Percentiles rank a stretch among this genome's conserved stretches.
These are phyloP conservation scores for Trichoderma sp. DNA, from an alignment of 2,329 filamentous ascomycete genomes.

Conservation along the genomic window DNA sequence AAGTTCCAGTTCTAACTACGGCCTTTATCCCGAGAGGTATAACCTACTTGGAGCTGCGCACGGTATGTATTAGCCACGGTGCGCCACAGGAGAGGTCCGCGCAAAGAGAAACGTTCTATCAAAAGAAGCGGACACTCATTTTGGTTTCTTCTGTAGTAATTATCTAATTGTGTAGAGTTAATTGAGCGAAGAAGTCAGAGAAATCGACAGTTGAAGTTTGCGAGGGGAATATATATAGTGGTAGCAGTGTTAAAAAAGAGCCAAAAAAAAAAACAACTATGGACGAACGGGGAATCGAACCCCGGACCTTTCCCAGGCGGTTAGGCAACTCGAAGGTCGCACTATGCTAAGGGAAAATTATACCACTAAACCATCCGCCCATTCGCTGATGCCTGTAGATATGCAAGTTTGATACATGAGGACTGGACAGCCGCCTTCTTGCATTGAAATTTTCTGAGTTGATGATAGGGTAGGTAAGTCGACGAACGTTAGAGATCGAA, in stretches of 20 bases:
- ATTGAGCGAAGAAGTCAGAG: not conserved
- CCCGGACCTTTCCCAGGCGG: conserved; percentile 22
- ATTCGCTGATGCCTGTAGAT: not conserved
- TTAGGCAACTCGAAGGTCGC: conserved; percentile 2
- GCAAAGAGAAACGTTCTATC: too few relatives aligned
- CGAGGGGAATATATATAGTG: not conserved
- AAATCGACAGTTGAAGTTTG: not conserved
- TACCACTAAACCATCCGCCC: conserved; percentile 29
- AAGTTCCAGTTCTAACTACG: too few relatives aligned
- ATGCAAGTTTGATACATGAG: not conserved
- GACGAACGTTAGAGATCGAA: not conserved
- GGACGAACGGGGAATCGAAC: conserved; percentile 25
- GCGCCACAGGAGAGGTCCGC: too few relatives aligned
- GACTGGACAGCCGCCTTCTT: not conserved
- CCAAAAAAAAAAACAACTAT: conserved; percentile 13
- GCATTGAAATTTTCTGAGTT: not conserved
- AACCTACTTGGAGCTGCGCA: too few relatives aligned
- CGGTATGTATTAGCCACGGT: too few relatives aligned
- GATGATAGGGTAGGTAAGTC: not conserved
- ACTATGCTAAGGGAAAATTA: conserved; percentile 26
- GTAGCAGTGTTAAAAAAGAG: not conserved
- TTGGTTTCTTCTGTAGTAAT: too few relatives aligned
- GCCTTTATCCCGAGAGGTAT: too few relatives aligned
- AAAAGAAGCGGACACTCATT: too few relatives aligned
- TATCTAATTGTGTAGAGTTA: too few relatives aligned